Base-by-base conservation (phyloP, 305 asterid genomes). In the Solanum hybrid region DNA sequence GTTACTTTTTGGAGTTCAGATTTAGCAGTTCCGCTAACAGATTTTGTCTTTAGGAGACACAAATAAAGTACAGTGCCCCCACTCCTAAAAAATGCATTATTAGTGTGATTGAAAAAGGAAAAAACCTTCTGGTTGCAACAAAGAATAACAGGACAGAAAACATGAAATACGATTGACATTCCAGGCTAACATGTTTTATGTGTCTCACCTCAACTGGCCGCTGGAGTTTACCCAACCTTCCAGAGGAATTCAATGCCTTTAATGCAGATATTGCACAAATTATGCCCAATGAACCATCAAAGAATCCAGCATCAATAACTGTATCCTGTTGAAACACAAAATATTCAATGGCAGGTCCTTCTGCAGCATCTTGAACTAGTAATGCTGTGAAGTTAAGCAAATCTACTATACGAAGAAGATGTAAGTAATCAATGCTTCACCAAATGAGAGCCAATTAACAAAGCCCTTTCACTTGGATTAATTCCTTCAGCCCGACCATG, bases 371-470 rank as follows among this genome's bases (percentile, higher is more conserved):
- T 71, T 24, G 29, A 87, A 37, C 31, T 87, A 73, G 14, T 69
- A 15, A 69, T 40, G 71, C 66, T 1, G 22, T 17, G 85, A 86
- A 66, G 85, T 73, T 10, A 73, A 40, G 11, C 42, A 87, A 73
- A 56, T 77, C 60, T 77, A 78, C 73, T 45, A 75, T 26, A 60
- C 27, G 40, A 88, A 56, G 71, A 72, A 78, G 19, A 88, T 11
- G 31, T 31, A 27, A 35, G 86, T 56, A 56, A 51, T 78, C 45
- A 78, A 60, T 91, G 93, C 92, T 90, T 93, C 90, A 97, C 99
- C 99, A 97, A 94, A 94, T 97, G 99, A 93, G 99, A 97, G 91
- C 99, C 99, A 90, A 97, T 92, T 91, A 97, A 89, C 93, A 96
- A 90, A 93, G 98, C 97, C 92, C 94, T 97, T 91, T 94, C 98